Percentiles rank a stretch among this genome's conserved stretches.
Conservation (phyloP, 2,329 filamentous ascomycete species). For the Rhinocladiella similis region DNA sequence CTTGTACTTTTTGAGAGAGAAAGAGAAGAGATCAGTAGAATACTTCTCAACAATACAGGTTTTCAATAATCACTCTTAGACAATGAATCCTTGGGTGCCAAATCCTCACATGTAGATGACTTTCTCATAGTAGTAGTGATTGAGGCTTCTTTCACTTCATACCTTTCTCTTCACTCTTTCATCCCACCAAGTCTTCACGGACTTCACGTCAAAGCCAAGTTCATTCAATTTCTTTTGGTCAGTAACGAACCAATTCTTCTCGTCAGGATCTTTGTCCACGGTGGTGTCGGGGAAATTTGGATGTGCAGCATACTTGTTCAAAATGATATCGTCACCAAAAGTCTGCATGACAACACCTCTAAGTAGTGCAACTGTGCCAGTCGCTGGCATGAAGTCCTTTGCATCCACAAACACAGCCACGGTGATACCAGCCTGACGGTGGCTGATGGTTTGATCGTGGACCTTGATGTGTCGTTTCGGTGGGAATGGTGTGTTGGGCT, state of each 20-base stretch:
- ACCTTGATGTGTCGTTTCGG: conserved; percentile 35
- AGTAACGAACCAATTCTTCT: conserved; percentile 30
- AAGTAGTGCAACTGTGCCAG: conserved; percentile 34
- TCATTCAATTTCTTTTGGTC: conserved; percentile 21
- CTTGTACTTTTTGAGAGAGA: too few species aligned
- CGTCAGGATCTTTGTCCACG: not conserved
- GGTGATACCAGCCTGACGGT: conserved; percentile 25
- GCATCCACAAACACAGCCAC: conserved; percentile 34
- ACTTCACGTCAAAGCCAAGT: conserved; percentile 23
- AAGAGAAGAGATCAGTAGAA: too few species aligned
- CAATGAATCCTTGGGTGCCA: too few species aligned
- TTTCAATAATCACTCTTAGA: too few species aligned
- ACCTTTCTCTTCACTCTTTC: not conserved
- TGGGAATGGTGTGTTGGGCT: conserved; percentile 28
- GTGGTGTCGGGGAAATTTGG: conserved; percentile 14
- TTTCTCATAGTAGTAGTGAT: too few species aligned
- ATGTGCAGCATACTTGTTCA: conserved; percentile 33
- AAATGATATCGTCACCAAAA: conserved; percentile 30
- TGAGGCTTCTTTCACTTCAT: too few species aligned
- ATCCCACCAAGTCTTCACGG: conserved; percentile 29
- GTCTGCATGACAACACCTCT: conserved; percentile 33
- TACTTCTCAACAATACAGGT: too few species aligned
- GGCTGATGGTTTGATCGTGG: conserved; percentile 29
- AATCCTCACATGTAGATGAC: too few species aligned
- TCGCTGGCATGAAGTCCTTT: conserved; percentile 28